These are phyloP conservation scores for Bryoglossum gracile DNA, from an alignment of 495 filamentous ascomycete genomes.

Conservation along the genomic window DNA sequence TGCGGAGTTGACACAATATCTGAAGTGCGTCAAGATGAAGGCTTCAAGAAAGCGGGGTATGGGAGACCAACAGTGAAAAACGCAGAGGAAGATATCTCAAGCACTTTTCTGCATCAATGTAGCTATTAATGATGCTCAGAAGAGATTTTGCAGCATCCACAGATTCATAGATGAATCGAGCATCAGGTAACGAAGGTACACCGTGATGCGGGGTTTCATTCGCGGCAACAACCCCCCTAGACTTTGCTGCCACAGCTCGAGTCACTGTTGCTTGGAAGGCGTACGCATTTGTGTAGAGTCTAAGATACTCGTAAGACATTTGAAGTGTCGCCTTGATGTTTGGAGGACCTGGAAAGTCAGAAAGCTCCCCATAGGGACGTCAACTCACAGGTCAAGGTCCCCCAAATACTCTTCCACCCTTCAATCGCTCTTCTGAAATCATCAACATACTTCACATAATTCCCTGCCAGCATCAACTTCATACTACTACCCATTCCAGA, in stretches of 20 bases:
- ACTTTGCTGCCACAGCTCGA: slow-evolving; percentile 41
- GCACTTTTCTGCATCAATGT: slow-evolving; percentile 45
- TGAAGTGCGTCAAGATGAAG: neutral
- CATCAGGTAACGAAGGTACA: slow-evolving; percentile 49
- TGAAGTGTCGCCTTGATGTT: slow-evolving; percentile 50
- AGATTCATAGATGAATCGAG: slow-evolving; percentile 52
- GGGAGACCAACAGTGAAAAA: slow-evolving; percentile 42
- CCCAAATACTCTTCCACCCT: slow-evolving; percentile 57
- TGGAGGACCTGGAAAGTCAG: slow-evolving; percentile 36
- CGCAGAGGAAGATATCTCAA: slow-evolving; percentile 50
- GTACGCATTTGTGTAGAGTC: slow-evolving; percentile 57
- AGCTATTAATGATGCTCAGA: slow-evolving; percentile 44
- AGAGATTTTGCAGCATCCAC: slow-evolving; percentile 51
- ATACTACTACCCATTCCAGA: slow-evolving; percentile 55
- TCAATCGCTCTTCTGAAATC: slow-evolving; percentile 53
- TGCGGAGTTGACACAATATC: slow-evolving; percentile 17
- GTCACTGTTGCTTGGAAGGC: slow-evolving; percentile 58
- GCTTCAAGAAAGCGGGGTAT: neutral
- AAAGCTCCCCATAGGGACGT: slow-evolving; percentile 14
- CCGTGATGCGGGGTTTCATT: slow-evolving; percentile 39
- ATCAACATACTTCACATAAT: slow-evolving; percentile 61
- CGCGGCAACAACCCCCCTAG: slow-evolving; percentile 27
- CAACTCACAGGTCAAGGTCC: slow-evolving; percentile 44
- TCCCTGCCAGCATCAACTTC: slow-evolving; percentile 54
- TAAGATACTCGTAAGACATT: slow-evolving; percentile 54